Percentiles rank a stretch among this genome's conserved stretches.
Evolutionary conservation across 495 filamentous ascomycete species (phyloP).

Genomic region (Astrothelium subdiscretum): DNA sequence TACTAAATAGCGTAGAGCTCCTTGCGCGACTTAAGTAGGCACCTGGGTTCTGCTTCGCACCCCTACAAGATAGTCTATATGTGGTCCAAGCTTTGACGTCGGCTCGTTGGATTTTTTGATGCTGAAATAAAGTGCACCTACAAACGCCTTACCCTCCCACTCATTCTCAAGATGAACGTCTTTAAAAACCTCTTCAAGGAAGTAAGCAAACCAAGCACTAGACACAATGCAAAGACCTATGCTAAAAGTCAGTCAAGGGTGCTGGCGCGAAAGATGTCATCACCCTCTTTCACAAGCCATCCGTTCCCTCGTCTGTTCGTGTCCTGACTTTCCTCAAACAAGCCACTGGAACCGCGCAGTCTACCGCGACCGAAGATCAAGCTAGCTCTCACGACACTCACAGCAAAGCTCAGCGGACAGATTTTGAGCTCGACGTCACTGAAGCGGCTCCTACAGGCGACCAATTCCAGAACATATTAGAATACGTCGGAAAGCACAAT

Average conservation of each 20-base stretch:
- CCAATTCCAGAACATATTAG: slow-evolving; percentile 76
- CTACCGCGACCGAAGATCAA: slow-evolving; percentile 53
- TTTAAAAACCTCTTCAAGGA: slow-evolving; percentile 30
- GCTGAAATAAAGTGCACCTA: no score
- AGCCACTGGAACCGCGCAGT: slow-evolving; percentile 48
- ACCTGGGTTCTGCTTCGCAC: no score
- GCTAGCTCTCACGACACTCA: slow-evolving; percentile 46
- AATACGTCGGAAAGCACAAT: slow-evolving; percentile 56
- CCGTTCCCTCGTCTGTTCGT: slow-evolving; percentile 49
- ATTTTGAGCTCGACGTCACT: slow-evolving; percentile 80
- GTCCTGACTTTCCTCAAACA: slow-evolving; percentile 65
- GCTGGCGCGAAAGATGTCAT: slow-evolving; percentile 55
- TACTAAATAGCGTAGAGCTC: no score
- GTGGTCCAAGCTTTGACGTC: no score
- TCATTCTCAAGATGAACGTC: slow-evolving; percentile 16
- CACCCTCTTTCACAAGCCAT: slow-evolving; percentile 86
- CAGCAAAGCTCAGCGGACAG: slow-evolving; percentile 42
- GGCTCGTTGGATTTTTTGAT: no score
- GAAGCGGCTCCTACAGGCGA: slow-evolving; percentile 69
- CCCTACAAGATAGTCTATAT: no score
- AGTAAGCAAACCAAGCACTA: slow-evolving; percentile 9
- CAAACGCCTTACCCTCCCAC: no score
- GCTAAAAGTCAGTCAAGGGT: neutral
- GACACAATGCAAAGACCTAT: neutral
- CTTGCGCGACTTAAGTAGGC: no score